Conservation (phyloP, 495 filamentous ascomycete genomes). For the Pseudomonodictys pantanalensis region DNA sequence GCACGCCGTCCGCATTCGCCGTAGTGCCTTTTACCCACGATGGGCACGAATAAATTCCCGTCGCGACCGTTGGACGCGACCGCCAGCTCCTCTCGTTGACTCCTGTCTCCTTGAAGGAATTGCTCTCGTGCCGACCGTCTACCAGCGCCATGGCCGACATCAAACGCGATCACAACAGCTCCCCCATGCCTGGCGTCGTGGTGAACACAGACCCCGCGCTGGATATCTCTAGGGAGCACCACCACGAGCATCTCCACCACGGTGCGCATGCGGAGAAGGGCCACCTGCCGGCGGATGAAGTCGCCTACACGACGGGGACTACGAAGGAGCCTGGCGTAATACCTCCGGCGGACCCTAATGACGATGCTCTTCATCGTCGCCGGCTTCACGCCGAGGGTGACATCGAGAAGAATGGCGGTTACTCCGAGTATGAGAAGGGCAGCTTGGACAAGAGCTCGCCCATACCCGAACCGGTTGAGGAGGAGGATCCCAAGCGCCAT, state of each 20-base stretch:
- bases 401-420: slow-evolving; percentile 31
- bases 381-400: slow-evolving; percentile 34
- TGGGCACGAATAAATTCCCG: slow-evolving; percentile 13
- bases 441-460: slow-evolving; percentile 35
- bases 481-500: slow-evolving; percentile 38
- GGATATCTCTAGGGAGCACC: slow-evolving; percentile 48
- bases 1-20: slow-evolving; percentile 4
- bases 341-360: slow-evolving; percentile 44
- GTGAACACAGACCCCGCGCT: slow-evolving; percentile 46
- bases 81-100: slow-evolving; percentile 6
- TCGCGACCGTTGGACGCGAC: background rate
- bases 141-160: slow-evolving; percentile 26
- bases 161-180: slow-evolving; percentile 36
- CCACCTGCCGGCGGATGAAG: slow-evolving; percentile 43
- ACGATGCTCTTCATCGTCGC: slow-evolving; percentile 40
- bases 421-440: slow-evolving; percentile 43
- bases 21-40: background rate
- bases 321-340: slow-evolving; percentile 48
- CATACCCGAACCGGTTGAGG: slow-evolving; percentile 22
- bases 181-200: slow-evolving; percentile 35
- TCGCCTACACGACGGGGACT: slow-evolving; percentile 49
- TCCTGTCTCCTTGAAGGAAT: slow-evolving; percentile 1
- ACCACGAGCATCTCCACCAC: slow-evolving; percentile 54
- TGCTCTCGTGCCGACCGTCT: slow-evolving; percentile 9
- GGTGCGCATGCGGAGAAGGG: slow-evolving; percentile 45